Evolutionary conservation across 2,329 filamentous ascomycete species (phyloP).

Genomic region (Coleophoma eucalyptorum): DNA sequence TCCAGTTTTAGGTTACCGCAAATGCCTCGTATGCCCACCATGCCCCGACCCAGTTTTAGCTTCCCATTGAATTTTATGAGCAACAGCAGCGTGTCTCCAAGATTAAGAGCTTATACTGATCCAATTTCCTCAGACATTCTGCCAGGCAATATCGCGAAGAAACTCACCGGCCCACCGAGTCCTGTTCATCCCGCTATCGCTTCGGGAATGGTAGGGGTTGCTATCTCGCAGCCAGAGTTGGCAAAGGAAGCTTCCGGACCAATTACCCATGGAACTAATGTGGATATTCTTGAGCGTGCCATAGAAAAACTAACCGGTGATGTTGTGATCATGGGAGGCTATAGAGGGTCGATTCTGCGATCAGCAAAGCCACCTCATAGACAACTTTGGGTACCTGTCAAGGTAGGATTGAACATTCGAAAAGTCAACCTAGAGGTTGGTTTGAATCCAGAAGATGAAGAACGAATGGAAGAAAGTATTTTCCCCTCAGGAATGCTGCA

Average conservation of each 20-base stretch:
- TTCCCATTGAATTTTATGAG: constrained; percentile 29
- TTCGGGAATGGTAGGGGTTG: constrained; percentile 12
- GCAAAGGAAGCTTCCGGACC: constrained; percentile 9
- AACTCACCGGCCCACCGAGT: constrained; percentile 6
- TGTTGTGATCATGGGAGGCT: constrained; percentile 84
- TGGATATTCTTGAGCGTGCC: constrained; percentile 39
- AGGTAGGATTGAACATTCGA: constrained; percentile 85
- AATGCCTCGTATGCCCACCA: constrained; percentile 39
- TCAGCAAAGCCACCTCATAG: constrained; percentile 78
- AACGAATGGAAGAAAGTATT: constrained; percentile 77
- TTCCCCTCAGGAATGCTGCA: constrained; percentile 86
- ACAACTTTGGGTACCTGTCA: constrained; percentile 93
- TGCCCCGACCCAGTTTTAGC: constrained; percentile 35
- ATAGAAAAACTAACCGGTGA: constrained; percentile 75
- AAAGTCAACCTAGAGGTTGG: constrained; percentile 91
- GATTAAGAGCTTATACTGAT: constrained; percentile 23
- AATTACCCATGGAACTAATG: constrained; percentile 36
- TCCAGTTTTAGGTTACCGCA: constrained; percentile 72
- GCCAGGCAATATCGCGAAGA: constrained; percentile 16
- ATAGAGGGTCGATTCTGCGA: constrained; percentile 83
- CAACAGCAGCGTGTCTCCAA: constrained; percentile 13
- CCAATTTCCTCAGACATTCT: constrained; percentile 19
- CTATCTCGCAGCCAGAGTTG: constrained; percentile 11
- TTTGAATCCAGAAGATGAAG: constrained; percentile 76
- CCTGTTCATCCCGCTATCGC: constrained; percentile 6